phyloP scores from a whole-genome alignment of 176 grass and related monocot genomes.

The Themeda triandra region DNA sequence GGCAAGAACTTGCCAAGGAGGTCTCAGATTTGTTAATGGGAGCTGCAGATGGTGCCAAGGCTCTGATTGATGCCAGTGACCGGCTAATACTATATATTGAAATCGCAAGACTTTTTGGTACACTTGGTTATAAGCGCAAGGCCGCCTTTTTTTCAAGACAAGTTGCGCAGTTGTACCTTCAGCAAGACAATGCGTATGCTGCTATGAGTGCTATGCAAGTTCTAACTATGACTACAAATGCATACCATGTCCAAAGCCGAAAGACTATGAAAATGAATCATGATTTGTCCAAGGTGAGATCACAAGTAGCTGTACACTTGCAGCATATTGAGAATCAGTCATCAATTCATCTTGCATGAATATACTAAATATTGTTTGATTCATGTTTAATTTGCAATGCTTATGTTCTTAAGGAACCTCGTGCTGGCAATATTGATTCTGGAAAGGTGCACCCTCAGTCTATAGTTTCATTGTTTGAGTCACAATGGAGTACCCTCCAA shows the following conservation, averaged over 20 bases:
- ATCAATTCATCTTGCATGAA: conserved; percentile 8
- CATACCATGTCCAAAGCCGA: conserved; percentile 94
- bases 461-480: conserved; percentile 80
- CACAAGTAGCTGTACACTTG: background rate
- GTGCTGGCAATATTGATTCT: conserved; percentile 43
- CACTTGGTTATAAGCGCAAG: conserved; percentile 91
- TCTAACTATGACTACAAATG: conserved; percentile 79
- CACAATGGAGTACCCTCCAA: conserved; percentile 95
- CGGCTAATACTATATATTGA: conserved; percentile 89
- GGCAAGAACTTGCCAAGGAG: conserved; percentile 83
- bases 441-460: conserved; percentile 64
- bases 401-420: conserved; percentile 46
- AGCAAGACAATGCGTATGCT: conserved; percentile 88
- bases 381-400: conserved; percentile 23
- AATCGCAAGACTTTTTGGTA: conserved; percentile 93
- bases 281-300: conserved; percentile 37
- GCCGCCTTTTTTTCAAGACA: conserved; percentile 98
- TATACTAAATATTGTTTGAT: conserved; percentile 20
- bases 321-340: conserved; percentile 2
- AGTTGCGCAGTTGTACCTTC: conserved; percentile 95
- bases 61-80: conserved; percentile 95
- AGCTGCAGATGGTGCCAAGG: conserved; percentile 96
- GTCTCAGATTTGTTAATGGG: conserved; percentile 95
- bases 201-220: conserved; percentile 99
- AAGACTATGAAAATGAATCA: conserved; percentile 45